Conservation (phyloP, 2,329 filamentous ascomycete genomes). For the Coleophoma cylindrospora region DNA sequence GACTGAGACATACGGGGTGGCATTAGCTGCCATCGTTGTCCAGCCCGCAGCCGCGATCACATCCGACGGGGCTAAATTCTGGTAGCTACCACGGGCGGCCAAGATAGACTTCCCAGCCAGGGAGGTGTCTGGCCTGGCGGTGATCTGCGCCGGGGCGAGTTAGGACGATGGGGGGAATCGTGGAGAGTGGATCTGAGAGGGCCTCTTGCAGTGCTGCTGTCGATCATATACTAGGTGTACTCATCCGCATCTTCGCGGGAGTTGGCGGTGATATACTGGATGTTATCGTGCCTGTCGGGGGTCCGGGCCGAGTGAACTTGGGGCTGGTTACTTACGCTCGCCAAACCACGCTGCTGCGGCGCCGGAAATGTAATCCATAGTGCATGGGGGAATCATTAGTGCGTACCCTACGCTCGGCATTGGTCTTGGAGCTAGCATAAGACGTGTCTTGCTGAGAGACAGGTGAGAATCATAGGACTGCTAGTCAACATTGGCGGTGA, state of each 20-base stretch:
- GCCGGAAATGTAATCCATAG: constrained; percentile 54
- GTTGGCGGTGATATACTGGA: constrained; percentile 31
- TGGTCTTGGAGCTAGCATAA: constrained; percentile 22
- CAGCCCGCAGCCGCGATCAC: constrained; percentile 46
- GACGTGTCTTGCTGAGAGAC: constrained; percentile 50
- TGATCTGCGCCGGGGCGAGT: background rate
- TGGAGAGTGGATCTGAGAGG: no score
- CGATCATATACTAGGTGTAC: constrained; percentile 44
- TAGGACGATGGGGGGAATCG: background rate
- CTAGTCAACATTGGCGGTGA: constrained; percentile 44
- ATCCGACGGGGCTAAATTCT: constrained; percentile 37
- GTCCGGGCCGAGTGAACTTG: background rate
- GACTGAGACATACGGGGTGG: constrained; percentile 10
- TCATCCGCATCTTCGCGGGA: constrained; percentile 31
- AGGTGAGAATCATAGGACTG: constrained; percentile 45
- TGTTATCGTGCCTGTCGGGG: constrained; percentile 16
- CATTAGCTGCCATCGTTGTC: constrained; percentile 20
- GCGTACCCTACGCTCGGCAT: background rate
- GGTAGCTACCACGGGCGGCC: constrained; percentile 48
- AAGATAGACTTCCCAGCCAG: constrained; percentile 36
- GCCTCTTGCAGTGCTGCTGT: constrained; percentile 37
- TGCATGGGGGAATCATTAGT: background rate
- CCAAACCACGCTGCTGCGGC: constrained; percentile 47
- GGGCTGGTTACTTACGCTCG: constrained; percentile 17
- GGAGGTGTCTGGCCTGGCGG: constrained; percentile 3